Conservation (phyloP, 345 rosid species). For the Eucalyptus marginata region DNA sequence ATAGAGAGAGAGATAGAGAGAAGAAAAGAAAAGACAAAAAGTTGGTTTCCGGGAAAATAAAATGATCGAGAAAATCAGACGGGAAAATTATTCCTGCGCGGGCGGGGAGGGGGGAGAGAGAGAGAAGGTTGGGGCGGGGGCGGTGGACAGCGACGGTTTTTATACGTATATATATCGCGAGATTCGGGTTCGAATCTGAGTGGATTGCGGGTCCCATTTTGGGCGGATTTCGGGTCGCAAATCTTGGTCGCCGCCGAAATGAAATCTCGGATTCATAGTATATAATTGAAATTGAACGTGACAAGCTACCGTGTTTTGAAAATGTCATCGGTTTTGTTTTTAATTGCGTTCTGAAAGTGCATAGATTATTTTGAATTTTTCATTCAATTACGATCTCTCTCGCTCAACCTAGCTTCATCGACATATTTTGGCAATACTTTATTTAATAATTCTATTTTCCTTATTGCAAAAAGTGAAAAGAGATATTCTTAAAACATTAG, state of each 20-base stretch:
- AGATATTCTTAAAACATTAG: fast-evolving
- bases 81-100: not conserved
- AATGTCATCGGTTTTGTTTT: not conserved
- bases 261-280: not conserved
- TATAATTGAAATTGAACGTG: no score
- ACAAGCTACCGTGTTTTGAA: not conserved
- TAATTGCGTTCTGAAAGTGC: not conserved
- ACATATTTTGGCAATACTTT: not conserved
- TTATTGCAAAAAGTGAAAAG: fast-evolving
- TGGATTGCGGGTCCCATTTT: not conserved
- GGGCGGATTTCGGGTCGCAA: not conserved
- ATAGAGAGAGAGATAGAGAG: not conserved
- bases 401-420: fast-evolving
- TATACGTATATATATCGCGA: not conserved
- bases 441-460: not conserved
- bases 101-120: not conserved
- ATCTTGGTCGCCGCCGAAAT: not conserved
- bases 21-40: not conserved
- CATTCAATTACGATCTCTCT: not conserved
- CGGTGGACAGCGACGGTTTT: not conserved
- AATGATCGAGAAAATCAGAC: not conserved
- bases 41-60: not conserved
- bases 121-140: not conserved
- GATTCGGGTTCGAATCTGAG: not conserved
- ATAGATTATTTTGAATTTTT: no score